Evolutionary conservation across 176 grass and related monocot species (phyloP), one percentile per base, ranked within the genome.

Genomic region (Aegilops umbellulata): DNA sequence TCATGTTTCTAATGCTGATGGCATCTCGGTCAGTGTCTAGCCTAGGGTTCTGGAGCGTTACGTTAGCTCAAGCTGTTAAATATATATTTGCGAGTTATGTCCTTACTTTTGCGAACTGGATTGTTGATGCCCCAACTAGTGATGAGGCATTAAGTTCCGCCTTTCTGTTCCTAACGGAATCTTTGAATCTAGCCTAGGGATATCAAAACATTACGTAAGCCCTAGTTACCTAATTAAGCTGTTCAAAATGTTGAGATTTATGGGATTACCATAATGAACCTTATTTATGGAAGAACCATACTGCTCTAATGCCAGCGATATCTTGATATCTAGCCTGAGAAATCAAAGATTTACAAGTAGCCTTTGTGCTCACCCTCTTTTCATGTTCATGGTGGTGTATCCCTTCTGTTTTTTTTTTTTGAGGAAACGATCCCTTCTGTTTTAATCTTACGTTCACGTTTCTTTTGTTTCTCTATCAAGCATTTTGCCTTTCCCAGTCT

Each of bases 171-270:
- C 36, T 80, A 34, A 62, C 1, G 7, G n/a, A 65, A 65, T 30
- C 8, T 65, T 30, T 38, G 32, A 62, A 9, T 78, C 46, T 78
- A 31, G 15, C 46, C 6, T 30, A 27, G 74, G 74, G 62, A 55
- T 69, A 19, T 60, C 29, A 51, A 41, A 13, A 41, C 10, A 57
- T 38, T 67, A 8, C 10, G 20, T 31, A 42, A 60, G 49, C 75
- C 69, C 32, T 78, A 68, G 22, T 68, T 38, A 39, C 4, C 10
- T 14, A 47, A 47, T 47, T 29, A 42, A 69, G 35, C 2, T 86
- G 49, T 78, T 79, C 69, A 44, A 13, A 47, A 60, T 79, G 47
- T 30, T 79, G 47, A 26, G 2, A 85, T 25, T 85, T 78, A 78
- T 41, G 30, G 0, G 2, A 14, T 69, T 44, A 60, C 38, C 65